Percentiles rank a stretch among this genome's conserved stretches.
Conservation (phyloP, 805 yeast species). For the Dipodascus geniculatus region DNA sequence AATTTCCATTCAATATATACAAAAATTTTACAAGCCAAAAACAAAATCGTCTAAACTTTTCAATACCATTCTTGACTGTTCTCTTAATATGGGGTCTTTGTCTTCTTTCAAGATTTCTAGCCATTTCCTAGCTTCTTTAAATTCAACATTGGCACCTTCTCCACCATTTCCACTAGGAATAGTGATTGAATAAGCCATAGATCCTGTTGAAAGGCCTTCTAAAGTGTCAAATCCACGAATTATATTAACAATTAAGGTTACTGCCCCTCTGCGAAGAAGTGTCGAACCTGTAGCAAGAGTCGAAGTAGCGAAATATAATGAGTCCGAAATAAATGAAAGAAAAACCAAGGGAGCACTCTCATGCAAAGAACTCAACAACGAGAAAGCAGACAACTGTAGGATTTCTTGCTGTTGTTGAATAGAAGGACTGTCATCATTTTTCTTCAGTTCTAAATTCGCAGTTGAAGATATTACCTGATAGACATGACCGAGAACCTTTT, state of each 20-base stretch:
- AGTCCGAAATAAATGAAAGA: neutral
- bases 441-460: no score
- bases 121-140: neutral
- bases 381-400: neutral
- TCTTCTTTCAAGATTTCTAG: neutral
- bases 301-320: neutral
- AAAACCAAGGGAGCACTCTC: neutral
- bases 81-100: neutral
- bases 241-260: neutral
- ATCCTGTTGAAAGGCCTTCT: neutral
- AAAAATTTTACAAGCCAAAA: neutral
- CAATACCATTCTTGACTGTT: neutral
- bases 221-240: neutral
- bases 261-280: neutral
- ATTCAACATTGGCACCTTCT: neutral
- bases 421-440: neutral
- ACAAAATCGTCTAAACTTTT: neutral
- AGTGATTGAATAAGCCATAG: neutral
- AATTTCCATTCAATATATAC: no score
- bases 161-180: neutral
- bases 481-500: neutral
- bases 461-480: neutral
- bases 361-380: neutral
- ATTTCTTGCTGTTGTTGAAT: neutral
- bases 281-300: neutral